phyloP scores from a whole-genome alignment of 441 rosid species.

The Sinapis alba region DNA sequence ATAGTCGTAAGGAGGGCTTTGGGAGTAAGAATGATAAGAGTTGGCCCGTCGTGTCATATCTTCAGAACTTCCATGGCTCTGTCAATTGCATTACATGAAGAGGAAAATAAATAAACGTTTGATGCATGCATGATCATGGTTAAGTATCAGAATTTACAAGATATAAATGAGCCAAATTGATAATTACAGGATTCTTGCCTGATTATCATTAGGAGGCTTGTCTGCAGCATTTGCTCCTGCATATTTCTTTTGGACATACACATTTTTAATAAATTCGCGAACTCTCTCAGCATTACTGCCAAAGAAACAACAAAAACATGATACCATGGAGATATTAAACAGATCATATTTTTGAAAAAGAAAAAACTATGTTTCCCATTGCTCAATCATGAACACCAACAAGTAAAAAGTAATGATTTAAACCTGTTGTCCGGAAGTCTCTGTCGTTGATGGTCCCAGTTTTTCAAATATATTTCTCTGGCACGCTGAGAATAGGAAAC shows the following conservation, averaged over 20 bases:
- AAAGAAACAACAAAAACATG: slow-evolving; percentile 33
- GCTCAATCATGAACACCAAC: slow-evolving; percentile 14
- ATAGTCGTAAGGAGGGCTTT: slow-evolving; percentile 97
- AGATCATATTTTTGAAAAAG: slow-evolving; percentile 13
- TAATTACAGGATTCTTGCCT: slow-evolving; percentile 51
- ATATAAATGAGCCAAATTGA: neutral
- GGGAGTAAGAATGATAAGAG: slow-evolving; percentile 97
- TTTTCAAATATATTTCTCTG: slow-evolving; percentile 79
- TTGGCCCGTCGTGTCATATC: slow-evolving; percentile 82
- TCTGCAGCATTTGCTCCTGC: slow-evolving; percentile 68
- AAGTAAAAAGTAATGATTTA: slow-evolving; percentile 33
- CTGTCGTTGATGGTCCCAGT: slow-evolving; percentile 89
- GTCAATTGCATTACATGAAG: slow-evolving; percentile 42
- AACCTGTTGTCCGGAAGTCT: slow-evolving; percentile 91
- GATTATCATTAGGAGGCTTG: slow-evolving; percentile 75
- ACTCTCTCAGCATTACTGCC: slow-evolving; percentile 75
- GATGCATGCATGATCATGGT: slow-evolving; percentile 30
- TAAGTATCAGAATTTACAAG: slow-evolving; percentile 13
- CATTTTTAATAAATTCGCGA: slow-evolving; percentile 84
- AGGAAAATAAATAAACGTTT: neutral
- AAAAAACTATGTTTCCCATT: slow-evolving; percentile 1
- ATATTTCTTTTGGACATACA: slow-evolving; percentile 80
- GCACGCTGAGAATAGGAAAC: slow-evolving; percentile 69
- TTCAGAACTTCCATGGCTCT: slow-evolving; percentile 65
- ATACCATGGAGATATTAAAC: slow-evolving; percentile 19